Base-by-base conservation (phyloP, 139 green algal species). In the Chlamydomonas incerta region DNA sequence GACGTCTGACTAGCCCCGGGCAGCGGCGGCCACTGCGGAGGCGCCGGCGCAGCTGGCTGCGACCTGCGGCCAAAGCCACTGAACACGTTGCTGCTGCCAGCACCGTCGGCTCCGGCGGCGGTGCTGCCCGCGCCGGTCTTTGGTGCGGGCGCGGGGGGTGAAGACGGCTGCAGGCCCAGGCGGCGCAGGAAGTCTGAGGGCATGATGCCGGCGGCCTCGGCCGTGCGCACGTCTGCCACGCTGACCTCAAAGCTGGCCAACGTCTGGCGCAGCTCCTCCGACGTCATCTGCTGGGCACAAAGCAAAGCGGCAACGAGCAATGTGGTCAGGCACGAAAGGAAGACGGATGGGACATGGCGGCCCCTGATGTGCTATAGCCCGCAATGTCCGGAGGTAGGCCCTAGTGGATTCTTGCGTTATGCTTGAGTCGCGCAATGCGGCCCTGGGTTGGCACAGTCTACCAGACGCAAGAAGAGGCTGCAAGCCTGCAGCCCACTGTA, bases 261-360 rank as follows among this genome's bases (percentile, higher is more conserved):
- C 10, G 63, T 60, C 29, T 63, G 63, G 21, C 77, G 77, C 14
- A 83, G 63, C 77, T 83, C 77, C 63, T 83, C 77, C 2, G 77
- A 10, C 24, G 63, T 74, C 20, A 83, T 1, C 77, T 83, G 77
- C 13, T 4, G n/a, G 65, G 29, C n/a, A 60, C 17, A 21, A n/a
- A n/a, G n/a, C n/a, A n/a, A n/a, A n/a, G n/a, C n/a, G n/a, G n/a
- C n/a, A n/a, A n/a, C n/a, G n/a, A n/a, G n/a, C n/a, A n/a, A n/a
- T n/a, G n/a, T n/a, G n/a, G n/a, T n/a, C n/a, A n/a, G n/a, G n/a
- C n/a, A n/a, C n/a, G n/a, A n/a, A n/a, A n/a, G n/a, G n/a, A n/a
- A n/a, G n/a, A n/a, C n/a, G n/a, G n/a, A n/a, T n/a, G n/a, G n/a
- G n/a, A n/a, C n/a, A n/a, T n/a, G n/a, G n/a, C n/a, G n/a, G n/a